A percentile compares a stretch with the other conserved stretches of the same genome.
These are phyloP conservation scores for Hirschfeldia incana DNA, from an alignment of 345 rosid genomes.

Conservation along the genomic window DNA sequence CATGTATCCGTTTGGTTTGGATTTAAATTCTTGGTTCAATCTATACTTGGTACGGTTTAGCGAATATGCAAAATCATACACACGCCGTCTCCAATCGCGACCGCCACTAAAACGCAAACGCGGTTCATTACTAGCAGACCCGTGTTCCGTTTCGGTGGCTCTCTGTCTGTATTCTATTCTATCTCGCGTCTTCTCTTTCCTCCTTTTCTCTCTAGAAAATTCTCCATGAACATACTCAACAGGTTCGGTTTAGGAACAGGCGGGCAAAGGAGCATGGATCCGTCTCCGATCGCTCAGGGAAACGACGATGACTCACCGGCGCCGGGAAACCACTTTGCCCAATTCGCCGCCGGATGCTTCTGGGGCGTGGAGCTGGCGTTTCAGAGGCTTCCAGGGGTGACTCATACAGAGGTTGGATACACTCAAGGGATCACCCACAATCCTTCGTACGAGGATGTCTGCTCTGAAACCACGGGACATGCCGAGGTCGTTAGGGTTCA, in stretches of 20 bases:
- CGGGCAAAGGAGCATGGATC: slow-evolving; percentile 52
- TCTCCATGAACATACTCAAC: slow-evolving; percentile 84
- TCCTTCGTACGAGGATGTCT: slow-evolving; percentile 78
- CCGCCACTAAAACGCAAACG: slow-evolving; percentile 26
- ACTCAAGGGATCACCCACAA: slow-evolving; percentile 60
- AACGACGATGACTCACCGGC: slow-evolving; percentile 73
- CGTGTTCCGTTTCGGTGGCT: not conserved
- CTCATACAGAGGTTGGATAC: slow-evolving; percentile 88
- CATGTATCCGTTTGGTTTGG: no score
- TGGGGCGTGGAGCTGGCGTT: slow-evolving; percentile 93
- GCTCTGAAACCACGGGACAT: slow-evolving; percentile 71
- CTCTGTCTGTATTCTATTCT: not conserved
- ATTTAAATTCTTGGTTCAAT: not conserved
- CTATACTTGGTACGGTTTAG: slow-evolving; percentile 7
- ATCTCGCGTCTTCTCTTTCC: not conserved
- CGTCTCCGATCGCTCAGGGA: slow-evolving; percentile 68
- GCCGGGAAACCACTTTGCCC: slow-evolving; percentile 73
- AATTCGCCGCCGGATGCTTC: slow-evolving; percentile 96
- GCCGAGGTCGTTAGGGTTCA: slow-evolving; percentile 85
- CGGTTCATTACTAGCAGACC: not conserved
- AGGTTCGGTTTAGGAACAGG: slow-evolving; percentile 74
- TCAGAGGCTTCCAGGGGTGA: slow-evolving; percentile 82
- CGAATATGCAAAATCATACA: no score
- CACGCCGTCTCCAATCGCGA: not conserved
- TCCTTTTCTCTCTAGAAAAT: not conserved